Percentiles rank a stretch among this genome's conserved stretches.
Evolutionary conservation across 2,329 filamentous ascomycete species (phyloP).

Genomic region (Penicillium sp.): DNA sequence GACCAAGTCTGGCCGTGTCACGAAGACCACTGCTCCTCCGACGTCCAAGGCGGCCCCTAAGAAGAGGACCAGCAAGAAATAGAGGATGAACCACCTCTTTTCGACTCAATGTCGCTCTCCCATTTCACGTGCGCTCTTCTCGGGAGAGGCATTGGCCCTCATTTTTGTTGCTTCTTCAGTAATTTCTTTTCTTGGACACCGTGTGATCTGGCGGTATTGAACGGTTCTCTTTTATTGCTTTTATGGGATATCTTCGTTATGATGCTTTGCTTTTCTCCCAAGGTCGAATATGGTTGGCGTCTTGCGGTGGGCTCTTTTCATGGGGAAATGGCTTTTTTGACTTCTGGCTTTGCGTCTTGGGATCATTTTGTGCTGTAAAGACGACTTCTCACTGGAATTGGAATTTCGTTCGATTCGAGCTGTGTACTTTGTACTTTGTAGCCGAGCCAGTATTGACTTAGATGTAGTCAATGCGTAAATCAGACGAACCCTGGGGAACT

Average conservation of each 20-base stretch:
- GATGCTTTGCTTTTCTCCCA: conserved; percentile 19
- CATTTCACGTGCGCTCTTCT: conserved; percentile 24
- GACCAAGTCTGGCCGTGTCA: conserved; percentile 81
- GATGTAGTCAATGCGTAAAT: background rate
- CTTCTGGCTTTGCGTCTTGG: conserved; percentile 12
- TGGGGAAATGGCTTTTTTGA: conserved; percentile 25
- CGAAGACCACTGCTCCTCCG: conserved; percentile 57
- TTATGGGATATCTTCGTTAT: conserved; percentile 13
- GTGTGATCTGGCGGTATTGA: conserved; percentile 26
- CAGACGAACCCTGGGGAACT: background rate
- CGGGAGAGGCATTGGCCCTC: conserved; percentile 10
- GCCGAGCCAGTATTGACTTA: background rate
- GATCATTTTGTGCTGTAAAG: background rate
- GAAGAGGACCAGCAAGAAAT: conserved; percentile 44
- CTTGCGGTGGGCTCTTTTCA: conserved; percentile 32
- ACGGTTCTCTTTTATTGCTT: conserved; percentile 15
- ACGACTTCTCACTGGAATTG: conserved; percentile 16
- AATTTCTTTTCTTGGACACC: conserved; percentile 25
- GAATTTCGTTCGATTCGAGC: conserved; percentile 10
- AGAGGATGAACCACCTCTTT: conserved; percentile 24
- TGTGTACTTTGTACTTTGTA: background rate
- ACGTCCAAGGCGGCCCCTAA: conserved; percentile 44
- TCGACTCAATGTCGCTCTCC: conserved; percentile 14
- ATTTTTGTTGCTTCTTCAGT: conserved; percentile 20
- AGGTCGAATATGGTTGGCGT: conserved; percentile 33